These are phyloP conservation scores for Guyanaporus albipodus DNA, from an alignment of 768 basidiomycete genomes.

Conservation along the genomic window DNA sequence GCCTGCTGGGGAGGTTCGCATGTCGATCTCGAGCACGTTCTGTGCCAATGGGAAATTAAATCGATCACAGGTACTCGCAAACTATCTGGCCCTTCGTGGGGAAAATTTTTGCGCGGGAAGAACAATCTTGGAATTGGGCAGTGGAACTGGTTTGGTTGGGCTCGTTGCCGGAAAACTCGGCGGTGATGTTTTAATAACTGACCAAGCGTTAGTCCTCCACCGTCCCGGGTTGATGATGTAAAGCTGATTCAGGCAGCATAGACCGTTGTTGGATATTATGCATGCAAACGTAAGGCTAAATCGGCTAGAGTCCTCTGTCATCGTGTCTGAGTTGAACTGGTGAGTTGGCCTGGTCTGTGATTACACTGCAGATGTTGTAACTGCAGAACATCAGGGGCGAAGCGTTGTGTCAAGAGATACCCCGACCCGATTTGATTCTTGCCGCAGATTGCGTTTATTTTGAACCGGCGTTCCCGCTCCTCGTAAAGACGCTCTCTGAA, in stretches of 20 bases:
- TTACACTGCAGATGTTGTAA: slow-evolving; percentile 1
- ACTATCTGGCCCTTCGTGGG: slow-evolving; percentile 63
- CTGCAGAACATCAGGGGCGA: slow-evolving; percentile 53
- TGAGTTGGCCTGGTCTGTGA: slow-evolving; percentile 26
- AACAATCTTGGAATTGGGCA: slow-evolving; percentile 78
- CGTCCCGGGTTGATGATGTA: background rate
- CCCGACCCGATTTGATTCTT: slow-evolving; percentile 65
- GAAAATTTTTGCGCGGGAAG: slow-evolving; percentile 46
- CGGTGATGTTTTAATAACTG: slow-evolving; percentile 74
- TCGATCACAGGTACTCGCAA: slow-evolving; percentile 62
- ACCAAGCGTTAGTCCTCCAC: slow-evolving; percentile 71
- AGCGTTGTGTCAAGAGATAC: slow-evolving; percentile 43
- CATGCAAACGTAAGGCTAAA: slow-evolving; percentile 67
- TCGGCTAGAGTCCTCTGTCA: slow-evolving; percentile 45
- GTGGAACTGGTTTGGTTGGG: slow-evolving; percentile 92
- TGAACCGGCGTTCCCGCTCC: slow-evolving; percentile 86
- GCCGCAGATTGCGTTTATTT: slow-evolving; percentile 97
- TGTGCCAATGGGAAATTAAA: background rate
- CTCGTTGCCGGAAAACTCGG: slow-evolving; percentile 72
- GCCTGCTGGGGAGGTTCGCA: slow-evolving; percentile 83
- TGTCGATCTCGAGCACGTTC: background rate
- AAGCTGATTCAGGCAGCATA: slow-evolving; percentile 31
- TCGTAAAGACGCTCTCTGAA: slow-evolving; percentile 73
- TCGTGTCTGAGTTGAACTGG: slow-evolving; percentile 80
- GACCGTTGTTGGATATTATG: slow-evolving; percentile 80